These are phyloP conservation scores for Russula sp. DNA, from an alignment of 768 basidiomycete genomes.

Conservation along the genomic window DNA sequence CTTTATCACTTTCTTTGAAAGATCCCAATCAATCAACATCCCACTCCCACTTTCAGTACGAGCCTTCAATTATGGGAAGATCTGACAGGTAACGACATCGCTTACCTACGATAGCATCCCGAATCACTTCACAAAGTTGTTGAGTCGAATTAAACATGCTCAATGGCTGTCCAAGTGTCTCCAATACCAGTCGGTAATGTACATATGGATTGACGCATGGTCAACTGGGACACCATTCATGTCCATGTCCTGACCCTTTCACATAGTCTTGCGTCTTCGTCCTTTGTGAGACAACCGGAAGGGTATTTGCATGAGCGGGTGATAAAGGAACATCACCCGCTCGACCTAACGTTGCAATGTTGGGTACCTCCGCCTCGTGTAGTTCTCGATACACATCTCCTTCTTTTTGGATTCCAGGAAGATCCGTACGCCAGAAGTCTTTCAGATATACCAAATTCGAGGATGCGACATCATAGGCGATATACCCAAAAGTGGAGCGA, in stretches of 20 bases:
- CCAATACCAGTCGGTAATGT: background rate
- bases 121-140: background rate
- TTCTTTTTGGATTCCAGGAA: background rate
- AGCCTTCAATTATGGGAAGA: background rate
- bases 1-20: background rate
- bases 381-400: background rate
- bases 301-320: background rate
- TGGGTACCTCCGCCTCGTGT: background rate
- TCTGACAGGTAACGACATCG: background rate
- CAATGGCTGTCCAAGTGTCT: background rate
- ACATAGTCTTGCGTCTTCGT: background rate
- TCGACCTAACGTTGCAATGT: background rate
- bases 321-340: background rate
- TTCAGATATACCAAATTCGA: background rate
- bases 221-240: background rate
- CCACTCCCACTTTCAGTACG: background rate
- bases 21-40: slow-evolving; percentile 5
- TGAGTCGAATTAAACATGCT: background rate
- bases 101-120: background rate
- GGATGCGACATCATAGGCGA: background rate
- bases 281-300: background rate
- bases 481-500: slow-evolving; percentile 1
- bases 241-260: background rate
- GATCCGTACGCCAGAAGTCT: background rate
- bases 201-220: background rate